Evolutionary conservation across 2,329 filamentous ascomycete species (phyloP).

Genomic region (Pseudocercospora vitis): DNA sequence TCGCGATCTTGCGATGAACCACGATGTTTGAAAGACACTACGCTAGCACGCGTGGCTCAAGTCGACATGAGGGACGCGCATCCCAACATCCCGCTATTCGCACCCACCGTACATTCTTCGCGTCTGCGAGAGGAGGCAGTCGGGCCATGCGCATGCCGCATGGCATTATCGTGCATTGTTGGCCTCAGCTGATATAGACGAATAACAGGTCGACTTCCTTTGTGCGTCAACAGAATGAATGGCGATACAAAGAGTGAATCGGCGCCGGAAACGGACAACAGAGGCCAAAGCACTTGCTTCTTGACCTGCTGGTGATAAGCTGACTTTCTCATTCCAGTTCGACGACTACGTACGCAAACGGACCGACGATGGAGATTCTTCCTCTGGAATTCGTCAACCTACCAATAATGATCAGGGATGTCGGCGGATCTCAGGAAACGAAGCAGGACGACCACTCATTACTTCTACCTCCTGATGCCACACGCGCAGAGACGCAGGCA

Average conservation of each 20-base stretch:
- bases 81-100: too few relatives aligned
- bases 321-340: neutral
- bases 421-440: too few relatives aligned
- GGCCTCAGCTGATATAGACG: constrained; percentile 7
- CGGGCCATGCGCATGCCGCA: constrained; percentile 6
- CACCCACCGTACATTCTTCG: constrained; percentile 6
- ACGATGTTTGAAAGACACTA: neutral
- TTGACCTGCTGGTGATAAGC: too few relatives aligned
- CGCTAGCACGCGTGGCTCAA: neutral
- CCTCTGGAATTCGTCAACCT: constrained; percentile 29
- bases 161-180: neutral
- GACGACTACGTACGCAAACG: neutral
- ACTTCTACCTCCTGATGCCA: too few relatives aligned
- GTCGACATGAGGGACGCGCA: too few relatives aligned
- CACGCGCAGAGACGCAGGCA: too few relatives aligned
- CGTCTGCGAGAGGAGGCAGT: neutral
- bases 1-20: neutral
- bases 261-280: constrained; percentile 7
- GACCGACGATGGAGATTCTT: constrained; percentile 11
- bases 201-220: neutral
- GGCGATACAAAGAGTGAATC: neutral
- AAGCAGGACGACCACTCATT: too few relatives aligned
- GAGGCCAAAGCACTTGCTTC: neutral
- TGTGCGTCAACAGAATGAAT: neutral
- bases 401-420: constrained; percentile 29